Evolutionary conservation across 495 filamentous ascomycete genomes (phyloP).

Genomic region (Lasiosphaeria hispida): DNA sequence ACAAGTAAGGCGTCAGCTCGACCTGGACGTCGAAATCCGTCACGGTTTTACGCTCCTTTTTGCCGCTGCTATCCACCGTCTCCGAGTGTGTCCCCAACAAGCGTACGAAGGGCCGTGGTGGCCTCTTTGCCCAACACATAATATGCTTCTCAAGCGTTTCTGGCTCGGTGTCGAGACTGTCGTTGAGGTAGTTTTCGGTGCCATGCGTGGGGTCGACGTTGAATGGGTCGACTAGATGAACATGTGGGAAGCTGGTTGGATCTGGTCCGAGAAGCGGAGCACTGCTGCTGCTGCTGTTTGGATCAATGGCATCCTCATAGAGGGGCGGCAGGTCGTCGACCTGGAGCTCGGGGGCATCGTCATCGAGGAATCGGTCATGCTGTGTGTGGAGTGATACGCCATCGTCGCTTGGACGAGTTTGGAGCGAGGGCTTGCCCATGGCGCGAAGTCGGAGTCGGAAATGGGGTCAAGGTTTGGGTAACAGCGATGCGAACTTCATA

Average conservation of each 20-base stretch:
- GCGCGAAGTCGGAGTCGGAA: neutral
- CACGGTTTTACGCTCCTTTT: conserved; percentile 41
- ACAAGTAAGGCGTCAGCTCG: conserved; percentile 51
- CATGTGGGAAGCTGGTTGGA: neutral
- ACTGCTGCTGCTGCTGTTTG: conserved; percentile 14
- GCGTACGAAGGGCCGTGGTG: conserved; percentile 47
- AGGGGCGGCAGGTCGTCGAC: conserved; percentile 37
- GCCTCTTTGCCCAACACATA: conserved; percentile 35
- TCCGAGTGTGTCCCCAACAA: conserved; percentile 52
- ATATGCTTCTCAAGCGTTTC: conserved; percentile 43
- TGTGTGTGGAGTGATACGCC: conserved; percentile 32
- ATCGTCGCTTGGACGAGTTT: conserved; percentile 18
- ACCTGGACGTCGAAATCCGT: conserved; percentile 53
- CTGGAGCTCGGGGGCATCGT: conserved; percentile 31
- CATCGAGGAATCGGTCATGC: conserved; percentile 25
- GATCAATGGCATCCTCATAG: conserved; percentile 29
- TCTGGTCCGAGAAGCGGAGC: conserved; percentile 23
- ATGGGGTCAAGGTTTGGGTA: neutral
- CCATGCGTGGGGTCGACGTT: conserved; percentile 26
- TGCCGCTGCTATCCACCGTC: conserved; percentile 42
- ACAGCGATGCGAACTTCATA: too few relatives aligned
- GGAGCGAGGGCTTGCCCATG: conserved; percentile 29
- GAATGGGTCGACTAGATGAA: neutral
- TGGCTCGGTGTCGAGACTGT: conserved; percentile 41
- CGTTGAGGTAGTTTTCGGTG: conserved; percentile 36